These are phyloP conservation scores for Scenedesmus sp. DNA, from an alignment of 163 green algal genomes.

Conservation along the genomic window DNA sequence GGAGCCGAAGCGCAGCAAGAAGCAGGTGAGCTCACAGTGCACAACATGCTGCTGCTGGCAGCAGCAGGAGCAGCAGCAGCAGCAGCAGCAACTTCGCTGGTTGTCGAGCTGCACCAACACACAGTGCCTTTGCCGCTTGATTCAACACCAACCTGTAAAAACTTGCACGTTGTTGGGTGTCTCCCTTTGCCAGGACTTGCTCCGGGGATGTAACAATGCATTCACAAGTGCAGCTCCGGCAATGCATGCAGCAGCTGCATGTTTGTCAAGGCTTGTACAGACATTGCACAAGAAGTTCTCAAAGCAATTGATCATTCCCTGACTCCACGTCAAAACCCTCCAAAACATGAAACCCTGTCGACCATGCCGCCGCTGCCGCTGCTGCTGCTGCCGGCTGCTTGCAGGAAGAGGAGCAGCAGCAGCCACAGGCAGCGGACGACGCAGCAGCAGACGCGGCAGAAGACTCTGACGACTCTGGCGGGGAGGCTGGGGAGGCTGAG, in stretches of 20 bases:
- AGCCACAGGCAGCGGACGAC: background rate
- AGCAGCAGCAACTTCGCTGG: background rate
- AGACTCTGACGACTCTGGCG: background rate
- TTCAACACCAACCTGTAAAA: background rate
- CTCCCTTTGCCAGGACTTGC: background rate
- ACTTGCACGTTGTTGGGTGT: background rate
- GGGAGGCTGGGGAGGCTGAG: background rate
- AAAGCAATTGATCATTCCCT: no score
- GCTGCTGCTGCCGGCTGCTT: background rate
- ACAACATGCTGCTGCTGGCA: background rate
- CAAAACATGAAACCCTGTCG: background rate
- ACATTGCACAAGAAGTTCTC: background rate
- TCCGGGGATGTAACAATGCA: background rate
- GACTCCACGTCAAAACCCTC: no score
- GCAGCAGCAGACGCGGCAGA: slow-evolving; percentile 1
- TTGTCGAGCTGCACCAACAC: background rate
- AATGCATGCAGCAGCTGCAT: background rate
- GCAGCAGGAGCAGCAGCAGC: background rate
- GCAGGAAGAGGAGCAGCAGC: background rate
- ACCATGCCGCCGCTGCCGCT: background rate
- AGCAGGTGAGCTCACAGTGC: background rate
- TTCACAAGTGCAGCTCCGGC: background rate
- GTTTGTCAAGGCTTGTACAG: background rate
- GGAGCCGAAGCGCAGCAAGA: background rate
- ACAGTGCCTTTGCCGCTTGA: background rate